Base-by-base conservation (phyloP, 306 rosid species). In the Trifolium fragiferum region DNA sequence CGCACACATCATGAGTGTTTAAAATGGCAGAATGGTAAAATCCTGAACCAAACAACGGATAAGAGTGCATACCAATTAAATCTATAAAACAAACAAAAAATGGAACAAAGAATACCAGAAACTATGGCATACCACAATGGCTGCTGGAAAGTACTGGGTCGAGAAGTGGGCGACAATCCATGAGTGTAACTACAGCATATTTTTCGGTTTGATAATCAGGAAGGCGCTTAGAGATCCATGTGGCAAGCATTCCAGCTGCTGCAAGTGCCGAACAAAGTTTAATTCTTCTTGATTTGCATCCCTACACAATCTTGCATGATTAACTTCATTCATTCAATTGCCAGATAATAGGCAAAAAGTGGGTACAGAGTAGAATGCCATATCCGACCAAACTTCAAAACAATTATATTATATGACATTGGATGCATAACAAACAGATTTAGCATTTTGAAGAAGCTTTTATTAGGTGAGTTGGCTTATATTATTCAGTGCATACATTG, bases 11-110 rank as follows among this genome's bases (percentile, higher is more conserved):
- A 66, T 94, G 97, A 8, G 98, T 77, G 70, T 94, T 94, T 67
- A 82, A 72, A 69, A 94, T 86, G 57, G 93, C 98, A 57, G 96
- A 90, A 84, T 94, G 97, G 76, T 94, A 94, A 86, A 94, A 91
- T 46, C 98, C 98, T 94, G 83, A 76, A 35, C 47, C 77, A 75
- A 65, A 51, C 70, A 69, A 57, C 44, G 60, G 10, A 70, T 58
- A 19, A 1, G 8, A 47, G 20, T 47, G 19, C 1, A 6, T 49
- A 15, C 55, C 35, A 55, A 21, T 20, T 55, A 55, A 11, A 25
- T 57, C 9, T 32, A 25, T 9, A 55, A 72, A 50, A 32, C 62
- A 54, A 25, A n/a, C 14, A 23, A 23, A 72, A 76, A 72, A 23
- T 9, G 19, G 16, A 32, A 44, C 14, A 35, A 43, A 32, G 67